Evolutionary conservation across 2,329 filamentous ascomycete species (phyloP).

Genomic region (Aspergillus sp.): DNA sequence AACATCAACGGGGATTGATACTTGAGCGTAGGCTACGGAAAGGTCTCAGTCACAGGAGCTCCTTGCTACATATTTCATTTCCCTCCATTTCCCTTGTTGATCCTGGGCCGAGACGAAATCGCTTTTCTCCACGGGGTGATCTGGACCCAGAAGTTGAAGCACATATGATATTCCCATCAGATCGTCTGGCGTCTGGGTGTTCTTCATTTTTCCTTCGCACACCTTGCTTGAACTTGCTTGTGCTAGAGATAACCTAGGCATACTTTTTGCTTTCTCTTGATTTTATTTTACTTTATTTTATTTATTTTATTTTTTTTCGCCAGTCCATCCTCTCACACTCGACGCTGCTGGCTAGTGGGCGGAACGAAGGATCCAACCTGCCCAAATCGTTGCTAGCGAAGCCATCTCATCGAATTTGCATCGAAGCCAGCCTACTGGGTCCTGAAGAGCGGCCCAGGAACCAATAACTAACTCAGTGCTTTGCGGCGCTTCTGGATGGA

Average conservation of each 20-base stretch:
- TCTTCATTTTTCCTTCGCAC: background rate
- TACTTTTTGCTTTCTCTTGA: background rate
- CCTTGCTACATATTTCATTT: background rate
- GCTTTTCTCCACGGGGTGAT: background rate
- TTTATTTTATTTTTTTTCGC: background rate
- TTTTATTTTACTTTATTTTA: background rate
- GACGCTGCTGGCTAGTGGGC: slow-evolving; percentile 12
- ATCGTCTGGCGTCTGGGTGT: background rate
- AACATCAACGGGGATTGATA: background rate
- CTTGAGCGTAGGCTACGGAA: background rate
- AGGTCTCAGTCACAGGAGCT: background rate
- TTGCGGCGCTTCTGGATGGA: slow-evolving; percentile 1
- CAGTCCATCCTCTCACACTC: slow-evolving; percentile 6
- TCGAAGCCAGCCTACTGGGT: slow-evolving; percentile 12
- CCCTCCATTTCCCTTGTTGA: background rate
- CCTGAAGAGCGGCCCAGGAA: slow-evolving; percentile 16
- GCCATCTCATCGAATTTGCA: slow-evolving; percentile 12
- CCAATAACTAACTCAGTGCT: slow-evolving; percentile 15
- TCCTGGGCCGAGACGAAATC: background rate
- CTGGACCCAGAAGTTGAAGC: background rate
- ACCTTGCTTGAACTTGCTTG: background rate
- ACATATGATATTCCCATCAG: background rate
- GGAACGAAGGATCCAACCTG: slow-evolving; percentile 7
- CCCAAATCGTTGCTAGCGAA: slow-evolving; percentile 12
- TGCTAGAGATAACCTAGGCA: too few species aligned